phyloP scores from a whole-genome alignment of 371 early-diverging fungal species.

The Basidiobolus meristosporus region DNA sequence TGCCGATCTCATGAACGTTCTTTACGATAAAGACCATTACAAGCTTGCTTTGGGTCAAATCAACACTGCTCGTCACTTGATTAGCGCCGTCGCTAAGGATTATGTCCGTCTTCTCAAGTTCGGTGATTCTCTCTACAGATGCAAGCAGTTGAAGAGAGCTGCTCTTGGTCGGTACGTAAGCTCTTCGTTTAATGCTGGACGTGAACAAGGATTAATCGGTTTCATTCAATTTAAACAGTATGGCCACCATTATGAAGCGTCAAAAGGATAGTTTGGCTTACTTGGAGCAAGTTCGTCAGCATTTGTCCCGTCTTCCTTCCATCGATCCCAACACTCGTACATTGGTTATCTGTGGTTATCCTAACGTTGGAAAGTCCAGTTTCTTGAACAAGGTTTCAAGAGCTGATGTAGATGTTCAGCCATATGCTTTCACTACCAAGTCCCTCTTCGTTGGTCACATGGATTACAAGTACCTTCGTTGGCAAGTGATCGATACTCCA shows the following conservation, averaged over 20 bases:
- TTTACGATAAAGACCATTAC: constrained; percentile 99
- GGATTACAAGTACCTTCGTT: constrained; percentile 99
- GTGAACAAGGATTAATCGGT: background rate
- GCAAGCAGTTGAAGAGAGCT: constrained; percentile 98
- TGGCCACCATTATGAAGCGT: constrained; percentile 99
- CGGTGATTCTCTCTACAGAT: constrained; percentile 98
- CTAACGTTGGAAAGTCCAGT: constrained; percentile 99
- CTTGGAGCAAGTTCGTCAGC: constrained; percentile 99
- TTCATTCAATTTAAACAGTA: constrained; percentile 20
- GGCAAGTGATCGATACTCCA: constrained; percentile 99
- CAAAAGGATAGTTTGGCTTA: constrained; percentile 97
- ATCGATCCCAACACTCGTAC: constrained; percentile 99
- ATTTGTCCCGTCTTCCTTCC: constrained; percentile 90
- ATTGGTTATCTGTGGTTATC: constrained; percentile 98
- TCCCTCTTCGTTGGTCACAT: constrained; percentile 99
- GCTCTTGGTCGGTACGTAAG: constrained; percentile 66
- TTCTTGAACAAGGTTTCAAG: constrained; percentile 99
- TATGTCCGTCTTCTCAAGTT: constrained; percentile 97
- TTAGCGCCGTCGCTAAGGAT: constrained; percentile 94
- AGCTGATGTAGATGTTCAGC: constrained; percentile 99
- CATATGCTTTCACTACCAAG: constrained; percentile 99
- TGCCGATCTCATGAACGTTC: constrained; percentile 99
- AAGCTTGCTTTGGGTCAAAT: constrained; percentile 99
- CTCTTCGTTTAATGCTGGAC: background rate
- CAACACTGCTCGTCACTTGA: constrained; percentile 91